Percentiles rank a stretch among this genome's conserved stretches.
phyloP scores from a whole-genome alignment of 768 basidiomycete species.

The Tephrocybe sp. region DNA sequence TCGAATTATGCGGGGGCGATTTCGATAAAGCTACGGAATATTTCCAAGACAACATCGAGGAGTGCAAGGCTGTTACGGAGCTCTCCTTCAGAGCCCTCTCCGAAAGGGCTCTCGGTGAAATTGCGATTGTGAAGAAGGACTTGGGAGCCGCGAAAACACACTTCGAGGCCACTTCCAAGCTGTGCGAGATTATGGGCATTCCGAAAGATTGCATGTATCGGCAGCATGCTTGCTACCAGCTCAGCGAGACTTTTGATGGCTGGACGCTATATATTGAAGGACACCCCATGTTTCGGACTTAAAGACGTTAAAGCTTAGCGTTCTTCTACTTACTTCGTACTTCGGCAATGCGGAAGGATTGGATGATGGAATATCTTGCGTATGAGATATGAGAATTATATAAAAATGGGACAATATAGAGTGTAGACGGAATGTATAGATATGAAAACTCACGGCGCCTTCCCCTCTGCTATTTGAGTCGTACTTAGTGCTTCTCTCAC shows the following conservation, averaged over 20 bases:
- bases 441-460: slow-evolving; percentile 5
- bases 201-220: background rate
- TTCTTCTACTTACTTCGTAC: too few species aligned
- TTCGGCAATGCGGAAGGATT: too few species aligned
- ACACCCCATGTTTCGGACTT: slow-evolving; percentile 1
- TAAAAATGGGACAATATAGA: background rate
- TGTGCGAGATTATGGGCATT: slow-evolving; percentile 2
- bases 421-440: background rate
- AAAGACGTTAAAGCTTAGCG: too few species aligned
- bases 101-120: background rate
- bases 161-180: background rate
- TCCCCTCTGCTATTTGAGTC: slow-evolving; percentile 4
- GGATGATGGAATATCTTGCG: too few species aligned
- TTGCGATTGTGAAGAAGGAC: slow-evolving; percentile 1
- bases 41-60: background rate
- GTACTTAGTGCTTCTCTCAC: slow-evolving; percentile 3
- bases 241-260: slow-evolving; percentile 3
- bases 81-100: background rate
- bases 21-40: background rate
- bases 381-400: too few species aligned
- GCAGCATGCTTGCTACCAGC: background rate
- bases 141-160: background rate
- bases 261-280: slow-evolving; percentile 2
- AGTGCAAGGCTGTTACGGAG: background rate
- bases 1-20: slow-evolving; percentile 1